Conservation (phyloP, 352 stramenopile genomes). For the Phytophthora lateralis region DNA sequence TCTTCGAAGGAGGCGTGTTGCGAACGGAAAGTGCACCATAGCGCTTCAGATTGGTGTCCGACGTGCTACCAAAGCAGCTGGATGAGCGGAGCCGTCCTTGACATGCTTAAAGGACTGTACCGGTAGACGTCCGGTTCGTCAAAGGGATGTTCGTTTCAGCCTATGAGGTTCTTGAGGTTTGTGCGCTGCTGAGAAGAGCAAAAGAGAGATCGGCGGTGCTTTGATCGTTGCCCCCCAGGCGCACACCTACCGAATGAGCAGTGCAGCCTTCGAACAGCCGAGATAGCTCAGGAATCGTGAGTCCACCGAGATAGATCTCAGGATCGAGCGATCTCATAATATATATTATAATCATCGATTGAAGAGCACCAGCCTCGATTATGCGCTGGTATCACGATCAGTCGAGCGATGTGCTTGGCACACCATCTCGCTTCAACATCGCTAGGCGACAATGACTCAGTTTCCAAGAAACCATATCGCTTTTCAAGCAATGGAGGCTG, state of each 20-base stretch:
- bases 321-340: constrained; percentile 18
- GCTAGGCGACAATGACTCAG: not conserved
- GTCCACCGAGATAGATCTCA: constrained; percentile 24
- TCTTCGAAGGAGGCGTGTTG: not conserved
- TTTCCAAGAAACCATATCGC: constrained; percentile 1
- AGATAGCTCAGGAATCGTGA: constrained; percentile 26
- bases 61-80: constrained; percentile 21
- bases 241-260: too few species aligned
- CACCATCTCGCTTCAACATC: constrained; percentile 26
- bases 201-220: constrained; percentile 14
- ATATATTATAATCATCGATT: constrained; percentile 21
- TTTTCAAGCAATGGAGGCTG: not conserved
- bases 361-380: constrained; percentile 5
- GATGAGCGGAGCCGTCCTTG: not conserved
- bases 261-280: constrained; percentile 17
- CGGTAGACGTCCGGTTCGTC: constrained; percentile 10
- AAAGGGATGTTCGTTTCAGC: not conserved
- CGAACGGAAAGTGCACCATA: not conserved
- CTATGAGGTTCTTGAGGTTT: constrained; percentile 1
- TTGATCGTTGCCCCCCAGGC: constrained; percentile 16
- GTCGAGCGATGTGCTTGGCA: constrained; percentile 29
- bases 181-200: not conserved
- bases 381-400: constrained; percentile 20
- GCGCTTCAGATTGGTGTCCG: constrained; percentile 15
- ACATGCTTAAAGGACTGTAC: not conserved